Evolutionary conservation across 2,329 filamentous ascomycete species (phyloP), one percentile per base, ranked within the genome.

Genomic region (Cladophialophora chaetospira): DNA sequence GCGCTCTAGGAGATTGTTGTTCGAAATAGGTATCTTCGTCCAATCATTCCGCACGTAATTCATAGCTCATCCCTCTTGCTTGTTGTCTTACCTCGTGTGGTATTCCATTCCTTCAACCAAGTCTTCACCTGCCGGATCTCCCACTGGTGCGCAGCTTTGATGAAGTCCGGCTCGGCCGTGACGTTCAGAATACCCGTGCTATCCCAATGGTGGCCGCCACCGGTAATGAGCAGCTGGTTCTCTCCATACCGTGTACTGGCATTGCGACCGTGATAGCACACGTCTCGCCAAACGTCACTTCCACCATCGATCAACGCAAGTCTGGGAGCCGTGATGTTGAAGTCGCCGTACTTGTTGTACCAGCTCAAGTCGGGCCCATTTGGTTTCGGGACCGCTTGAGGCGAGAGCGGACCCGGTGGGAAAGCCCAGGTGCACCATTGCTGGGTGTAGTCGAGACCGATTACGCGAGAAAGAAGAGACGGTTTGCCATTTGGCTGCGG

Each of bases 361-460:
- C 66, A 63, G 2, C 66, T 65, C 3, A 78, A 61, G 50, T 79
- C 71, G 0, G 79, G 79, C 0, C 63, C 63, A 9, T 69, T 72
- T 0, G 71, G 35, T 0, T 79, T 77, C 19, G 60, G 60, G 4
- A 62, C 60, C 5, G 60, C 60, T 47, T 62, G 60, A 3, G 60
- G 60, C 11, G 60, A 60, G 5, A 57, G 72, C 23, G 71, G 50
- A 0, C 79, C 79, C 1, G 70, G 58, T 0, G 78, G 75, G 60
- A 82, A 82, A 1, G 79, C 77, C 78, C 79, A 79, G n/a, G 64
- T 73, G 62, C 80, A 82, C 79, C 79, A 82, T 66, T 81, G 76
- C 61, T 81, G 79, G 33, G 79, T 81, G 66, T 82, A 82, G 36
- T 73, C 69, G 6, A 72, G 71, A 45, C 79, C 71, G 3, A 82